A percentile compares a stretch with the other conserved stretches of the same genome.
Evolutionary conservation across 1,284 basidiomycete genomes (phyloP).

Genomic region (Peniophora sp.): DNA sequence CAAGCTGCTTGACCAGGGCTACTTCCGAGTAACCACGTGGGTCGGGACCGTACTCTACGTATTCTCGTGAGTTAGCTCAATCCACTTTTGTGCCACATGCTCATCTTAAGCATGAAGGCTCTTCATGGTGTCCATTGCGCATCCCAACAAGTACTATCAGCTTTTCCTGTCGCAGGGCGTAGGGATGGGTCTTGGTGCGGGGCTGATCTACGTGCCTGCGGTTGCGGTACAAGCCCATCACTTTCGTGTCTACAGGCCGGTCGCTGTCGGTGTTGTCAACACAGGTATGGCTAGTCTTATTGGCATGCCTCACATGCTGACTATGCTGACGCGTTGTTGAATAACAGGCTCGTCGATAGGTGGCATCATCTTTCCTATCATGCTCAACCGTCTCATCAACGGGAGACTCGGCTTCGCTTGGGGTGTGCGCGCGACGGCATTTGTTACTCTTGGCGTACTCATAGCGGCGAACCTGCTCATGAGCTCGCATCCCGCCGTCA

Average conservation of each 20-base stretch:
- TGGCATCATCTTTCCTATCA: neutral
- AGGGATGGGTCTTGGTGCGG: neutral
- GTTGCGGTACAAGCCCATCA: neutral
- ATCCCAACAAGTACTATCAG: neutral
- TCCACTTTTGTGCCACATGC: neutral
- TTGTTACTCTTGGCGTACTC: neutral
- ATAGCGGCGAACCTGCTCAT: slow-evolving; percentile 11
- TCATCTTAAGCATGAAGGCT: neutral
- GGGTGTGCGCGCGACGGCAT: neutral
- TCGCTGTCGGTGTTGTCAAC: neutral
- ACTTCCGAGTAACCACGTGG: neutral
- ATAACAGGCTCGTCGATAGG: neutral
- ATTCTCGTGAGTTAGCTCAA: neutral
- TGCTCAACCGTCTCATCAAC: neutral
- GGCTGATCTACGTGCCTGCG: neutral
- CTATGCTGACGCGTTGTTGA: neutral
- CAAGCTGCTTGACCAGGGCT: neutral
- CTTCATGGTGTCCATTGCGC: neutral
- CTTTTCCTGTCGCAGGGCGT: neutral
- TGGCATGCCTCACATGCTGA: neutral
- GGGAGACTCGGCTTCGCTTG: neutral
- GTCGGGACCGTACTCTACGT: neutral
- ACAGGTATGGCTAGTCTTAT: no score
- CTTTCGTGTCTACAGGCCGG: neutral
- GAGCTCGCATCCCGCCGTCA: neutral